Percentiles rank a stretch among this genome's conserved stretches.
Conservation (phyloP, 768 basidiomycete species). For the Daedalea quercina region DNA sequence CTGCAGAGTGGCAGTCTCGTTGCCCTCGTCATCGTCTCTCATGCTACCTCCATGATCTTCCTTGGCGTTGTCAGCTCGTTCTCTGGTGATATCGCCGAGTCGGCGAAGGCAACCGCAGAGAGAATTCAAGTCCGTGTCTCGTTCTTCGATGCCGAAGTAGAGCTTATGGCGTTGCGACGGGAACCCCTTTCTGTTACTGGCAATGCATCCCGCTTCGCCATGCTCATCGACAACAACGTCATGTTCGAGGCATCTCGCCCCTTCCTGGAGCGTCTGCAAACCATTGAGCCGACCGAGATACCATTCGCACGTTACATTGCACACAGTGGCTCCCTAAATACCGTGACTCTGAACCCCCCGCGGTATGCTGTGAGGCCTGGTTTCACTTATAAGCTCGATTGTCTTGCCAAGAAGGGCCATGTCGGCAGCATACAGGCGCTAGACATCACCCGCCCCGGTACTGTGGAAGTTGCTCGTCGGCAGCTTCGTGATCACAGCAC, state of each 20-base stretch:
- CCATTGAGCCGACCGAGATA: constrained; percentile 44
- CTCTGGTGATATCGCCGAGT: constrained; percentile 37
- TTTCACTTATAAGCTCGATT: constrained; percentile 54
- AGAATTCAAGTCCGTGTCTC: constrained; percentile 41
- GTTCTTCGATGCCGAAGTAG: constrained; percentile 58
- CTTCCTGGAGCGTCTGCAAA: constrained; percentile 54
- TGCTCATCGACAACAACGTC: constrained; percentile 56
- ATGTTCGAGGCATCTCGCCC: constrained; percentile 66
- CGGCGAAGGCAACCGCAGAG: constrained; percentile 27
- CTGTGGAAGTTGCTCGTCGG: constrained; percentile 40
- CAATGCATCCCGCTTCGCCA: constrained; percentile 9
- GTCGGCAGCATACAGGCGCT: constrained; percentile 33
- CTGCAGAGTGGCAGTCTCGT: constrained; percentile 59
- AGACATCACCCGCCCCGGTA: constrained; percentile 27
- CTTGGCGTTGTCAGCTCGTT: constrained; percentile 47
- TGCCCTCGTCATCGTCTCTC: constrained; percentile 40
- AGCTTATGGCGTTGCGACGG: constrained; percentile 39
- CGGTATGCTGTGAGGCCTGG: constrained; percentile 45
- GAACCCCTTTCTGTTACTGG: constrained; percentile 17
- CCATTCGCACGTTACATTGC: constrained; percentile 51
- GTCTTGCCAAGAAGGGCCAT: constrained; percentile 27
- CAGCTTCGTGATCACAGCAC: constrained; percentile 38
- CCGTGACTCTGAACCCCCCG: constrained; percentile 40
- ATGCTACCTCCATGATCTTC: constrained; percentile 28
- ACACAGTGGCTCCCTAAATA: constrained; percentile 35